A percentile compares a stretch with the other conserved stretches of the same genome.
Evolutionary conservation across 2,329 filamentous ascomycete genomes (phyloP).

Genomic region (Elsinoe fawcettii): DNA sequence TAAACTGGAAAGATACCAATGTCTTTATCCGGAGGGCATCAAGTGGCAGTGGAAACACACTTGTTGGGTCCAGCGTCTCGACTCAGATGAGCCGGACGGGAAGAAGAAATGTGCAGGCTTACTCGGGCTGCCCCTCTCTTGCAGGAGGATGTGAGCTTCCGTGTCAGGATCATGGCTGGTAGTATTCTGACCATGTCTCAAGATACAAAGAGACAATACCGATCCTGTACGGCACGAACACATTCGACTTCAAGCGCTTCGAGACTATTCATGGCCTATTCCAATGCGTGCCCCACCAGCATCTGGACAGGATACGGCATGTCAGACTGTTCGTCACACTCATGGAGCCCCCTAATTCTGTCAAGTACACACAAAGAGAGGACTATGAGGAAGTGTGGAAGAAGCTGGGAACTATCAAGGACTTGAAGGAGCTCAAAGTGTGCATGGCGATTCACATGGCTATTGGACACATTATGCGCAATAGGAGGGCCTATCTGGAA

Average conservation of each 20-base stretch:
- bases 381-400: not conserved
- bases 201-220: slow-evolving; percentile 3
- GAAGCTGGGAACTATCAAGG: not conserved
- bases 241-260: slow-evolving; percentile 1
- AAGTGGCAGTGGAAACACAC: not conserved
- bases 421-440: not conserved
- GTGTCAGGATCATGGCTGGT: not conserved
- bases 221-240: not conserved
- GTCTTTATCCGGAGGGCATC: not conserved
- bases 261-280: not conserved
- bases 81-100: not conserved
- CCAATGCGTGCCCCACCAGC: not conserved
- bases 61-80: not conserved
- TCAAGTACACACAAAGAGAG: not conserved
- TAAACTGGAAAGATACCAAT: not conserved
- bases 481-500: not conserved
- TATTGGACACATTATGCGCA: not conserved
- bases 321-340: slow-evolving; percentile 3
- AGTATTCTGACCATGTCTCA: not conserved
- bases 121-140: not conserved
- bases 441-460: slow-evolving; percentile 5
- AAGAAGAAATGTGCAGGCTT: not conserved
- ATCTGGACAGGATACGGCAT: not conserved
- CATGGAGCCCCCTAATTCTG: not conserved
- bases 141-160: not conserved